Percentiles rank a stretch among this genome's conserved stretches.
phyloP scores from a whole-genome alignment of 2,329 filamentous ascomycete genomes.

The Aureobasidium sp. region DNA sequence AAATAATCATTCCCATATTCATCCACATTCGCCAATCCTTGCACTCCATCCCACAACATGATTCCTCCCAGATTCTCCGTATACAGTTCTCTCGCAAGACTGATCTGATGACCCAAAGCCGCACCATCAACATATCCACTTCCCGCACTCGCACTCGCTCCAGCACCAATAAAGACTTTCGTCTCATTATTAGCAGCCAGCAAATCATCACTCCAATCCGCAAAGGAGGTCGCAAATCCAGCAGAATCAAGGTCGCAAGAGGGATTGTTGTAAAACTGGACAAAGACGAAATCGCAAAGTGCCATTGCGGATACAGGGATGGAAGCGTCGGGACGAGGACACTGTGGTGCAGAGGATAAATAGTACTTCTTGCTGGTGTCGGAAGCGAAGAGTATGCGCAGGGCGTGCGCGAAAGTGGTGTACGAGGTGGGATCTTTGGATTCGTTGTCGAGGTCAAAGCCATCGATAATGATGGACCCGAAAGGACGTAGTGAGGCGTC shows the following conservation, averaged over 20 bases:
- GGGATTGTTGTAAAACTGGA: conserved; percentile 42
- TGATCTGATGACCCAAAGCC: conserved; percentile 26
- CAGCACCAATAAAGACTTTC: conserved; percentile 32
- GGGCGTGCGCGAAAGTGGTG: conserved; percentile 26
- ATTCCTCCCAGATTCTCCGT: conserved; percentile 33
- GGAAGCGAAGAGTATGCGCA: conserved; percentile 28
- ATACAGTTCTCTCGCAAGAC: conserved; percentile 25
- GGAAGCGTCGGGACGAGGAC: conserved; percentile 32
- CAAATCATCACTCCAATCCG: conserved; percentile 29
- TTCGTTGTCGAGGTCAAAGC: conserved; percentile 37
- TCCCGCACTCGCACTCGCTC: conserved; percentile 25
- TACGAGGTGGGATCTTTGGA: conserved; percentile 25
- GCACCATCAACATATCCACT: conserved; percentile 28
- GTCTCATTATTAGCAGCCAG: conserved; percentile 23
- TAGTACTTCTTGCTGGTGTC: conserved; percentile 29
- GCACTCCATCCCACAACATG: conserved; percentile 35
- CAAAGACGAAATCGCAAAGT: conserved; percentile 34
- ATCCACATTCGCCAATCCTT: conserved; percentile 26
- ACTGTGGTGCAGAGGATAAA: conserved; percentile 36
- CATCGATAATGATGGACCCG: conserved; percentile 29
- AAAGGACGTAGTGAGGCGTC: conserved; percentile 28
- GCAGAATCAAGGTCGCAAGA: conserved; percentile 26
- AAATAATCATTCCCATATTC: conserved; percentile 16
- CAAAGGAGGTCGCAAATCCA: conserved; percentile 26
- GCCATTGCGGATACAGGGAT: conserved; percentile 29